A percentile compares a stretch with the other conserved stretches of the same genome.
Conservation (phyloP, 2,329 filamentous ascomycete genomes). For the Stenocarpella maydis region DNA sequence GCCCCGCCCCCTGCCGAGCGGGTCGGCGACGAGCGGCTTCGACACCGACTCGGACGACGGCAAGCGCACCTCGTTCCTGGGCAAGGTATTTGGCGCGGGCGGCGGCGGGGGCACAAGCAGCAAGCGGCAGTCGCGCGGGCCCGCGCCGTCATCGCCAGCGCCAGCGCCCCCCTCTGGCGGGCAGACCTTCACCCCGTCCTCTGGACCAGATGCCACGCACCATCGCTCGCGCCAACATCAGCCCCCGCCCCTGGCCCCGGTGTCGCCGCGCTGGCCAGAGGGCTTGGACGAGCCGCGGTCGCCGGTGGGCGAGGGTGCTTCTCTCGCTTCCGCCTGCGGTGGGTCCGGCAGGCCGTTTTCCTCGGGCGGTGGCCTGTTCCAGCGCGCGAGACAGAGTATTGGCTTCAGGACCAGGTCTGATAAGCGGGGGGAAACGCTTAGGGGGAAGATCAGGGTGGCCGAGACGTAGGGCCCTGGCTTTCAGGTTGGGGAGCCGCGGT, state of each 20-base stretch:
- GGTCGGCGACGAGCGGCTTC: constrained; percentile 2
- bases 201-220: neutral
- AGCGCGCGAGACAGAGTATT: constrained; percentile 31
- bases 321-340: neutral
- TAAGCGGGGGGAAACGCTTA: constrained; percentile 27
- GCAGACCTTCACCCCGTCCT: neutral
- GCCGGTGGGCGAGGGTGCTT: neutral
- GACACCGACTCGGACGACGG: constrained; percentile 27
- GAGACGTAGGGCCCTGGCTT: neutral
- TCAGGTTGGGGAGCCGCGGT: neutral
- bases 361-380: constrained; percentile 17
- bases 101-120: neutral
- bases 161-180: neutral
- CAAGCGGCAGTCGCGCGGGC: constrained; percentile 8
- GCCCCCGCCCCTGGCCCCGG: neutral
- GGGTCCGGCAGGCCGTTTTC: neutral
- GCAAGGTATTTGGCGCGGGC: constrained; percentile 17
- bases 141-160: neutral
- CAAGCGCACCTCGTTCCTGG: constrained; percentile 28
- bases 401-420: constrained; percentile 21
- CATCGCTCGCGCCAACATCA: no score
- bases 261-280: neutral
- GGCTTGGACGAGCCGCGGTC: constrained; percentile 1
- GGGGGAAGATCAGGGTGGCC: constrained; percentile 27
- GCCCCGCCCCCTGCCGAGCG: constrained; percentile 20